Evolutionary conservation across 1,139 yeast species (phyloP), one percentile per base, ranked within the genome.

Genomic region (Taphrina populina): DNA sequence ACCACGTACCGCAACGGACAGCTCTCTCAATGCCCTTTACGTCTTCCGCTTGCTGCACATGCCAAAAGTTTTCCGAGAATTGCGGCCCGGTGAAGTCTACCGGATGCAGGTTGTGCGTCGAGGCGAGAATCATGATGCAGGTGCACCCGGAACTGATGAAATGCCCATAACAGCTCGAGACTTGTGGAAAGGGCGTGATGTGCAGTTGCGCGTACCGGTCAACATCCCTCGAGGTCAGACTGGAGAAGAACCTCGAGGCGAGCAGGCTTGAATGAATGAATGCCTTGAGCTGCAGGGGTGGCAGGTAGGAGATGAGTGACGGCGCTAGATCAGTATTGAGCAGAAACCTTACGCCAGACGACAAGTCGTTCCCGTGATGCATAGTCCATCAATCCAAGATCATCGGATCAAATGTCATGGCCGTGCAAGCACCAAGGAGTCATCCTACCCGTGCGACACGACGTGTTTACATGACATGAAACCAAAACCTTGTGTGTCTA

Each of bases 41-140:
- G 11, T 3, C 45, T 3, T 40, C 45, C 5, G 30, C 11, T 11
- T 27, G 21, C 6, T 27, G 19, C 11, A 13, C 23, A 6, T 19
- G 5, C 45, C 45, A 40, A 24, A 40, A 40, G 13, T 19, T 10
- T 10, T 40, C 34, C 2, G 45, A 40, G 23, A 40, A 40, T 13
- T 19, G 6, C 7, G 24, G 7, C 23, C 45, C 13, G 4, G 33
- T 6, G 8, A 27, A 13, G 1, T 40, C 21, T 3, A 11, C 7
- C 1, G 29, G 1, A 1, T 13, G 29, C 1, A 37, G 5, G 13
- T 4, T 13, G 17, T 37, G 43, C 13, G 21, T 20, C 43, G 29
- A 13, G 43, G 21, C 26, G 21, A 40, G 27, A 2, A 27, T 11
- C 2, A 27, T 8, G 8, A 40, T 17, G n/a, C 45, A 40, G 23